Conservation (phyloP, 805 yeast genomes). For the Candida stauntonica region DNA sequence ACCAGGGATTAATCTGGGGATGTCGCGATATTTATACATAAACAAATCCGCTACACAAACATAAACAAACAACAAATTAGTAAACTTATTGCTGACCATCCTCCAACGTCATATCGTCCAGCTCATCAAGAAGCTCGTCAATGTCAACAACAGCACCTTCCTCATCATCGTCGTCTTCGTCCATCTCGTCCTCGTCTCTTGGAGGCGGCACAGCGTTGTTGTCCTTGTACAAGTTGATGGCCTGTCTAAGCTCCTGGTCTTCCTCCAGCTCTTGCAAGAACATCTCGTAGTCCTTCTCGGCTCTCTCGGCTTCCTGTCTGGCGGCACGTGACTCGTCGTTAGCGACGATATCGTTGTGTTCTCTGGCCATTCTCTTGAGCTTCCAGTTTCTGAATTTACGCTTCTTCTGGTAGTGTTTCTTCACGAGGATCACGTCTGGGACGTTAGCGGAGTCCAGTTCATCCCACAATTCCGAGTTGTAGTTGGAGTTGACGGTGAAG, state of each 20-base stretch:
- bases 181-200: constrained; percentile 50
- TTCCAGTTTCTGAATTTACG: constrained; percentile 83
- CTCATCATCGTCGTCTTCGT: constrained; percentile 62
- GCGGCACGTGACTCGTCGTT: constrained; percentile 68
- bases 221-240: constrained; percentile 83
- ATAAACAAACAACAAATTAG: too few species aligned
- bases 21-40: too few species aligned
- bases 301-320: constrained; percentile 84
- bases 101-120: constrained; percentile 88
- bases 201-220: constrained; percentile 36
- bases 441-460: constrained; percentile 52
- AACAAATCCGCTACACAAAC: too few species aligned
- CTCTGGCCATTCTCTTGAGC: constrained; percentile 95
- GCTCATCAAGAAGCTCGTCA: constrained; percentile 90
- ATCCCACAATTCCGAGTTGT: constrained; percentile 85
- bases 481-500: constrained; percentile 77
- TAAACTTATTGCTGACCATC: constrained; percentile 31
- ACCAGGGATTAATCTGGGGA: too few species aligned
- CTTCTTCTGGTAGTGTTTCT: constrained; percentile 84
- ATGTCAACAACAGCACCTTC: constrained; percentile 79
- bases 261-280: constrained; percentile 98
- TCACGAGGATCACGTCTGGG: constrained; percentile 84
- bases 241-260: constrained; percentile 89
- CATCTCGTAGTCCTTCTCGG: constrained; percentile 90
- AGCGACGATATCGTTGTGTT: constrained; percentile 85